Evolutionary conservation across 2,329 filamentous ascomycete genomes (phyloP), one percentile per base, ranked within the genome.

Genomic region (Pseudogymnoascus sp.): DNA sequence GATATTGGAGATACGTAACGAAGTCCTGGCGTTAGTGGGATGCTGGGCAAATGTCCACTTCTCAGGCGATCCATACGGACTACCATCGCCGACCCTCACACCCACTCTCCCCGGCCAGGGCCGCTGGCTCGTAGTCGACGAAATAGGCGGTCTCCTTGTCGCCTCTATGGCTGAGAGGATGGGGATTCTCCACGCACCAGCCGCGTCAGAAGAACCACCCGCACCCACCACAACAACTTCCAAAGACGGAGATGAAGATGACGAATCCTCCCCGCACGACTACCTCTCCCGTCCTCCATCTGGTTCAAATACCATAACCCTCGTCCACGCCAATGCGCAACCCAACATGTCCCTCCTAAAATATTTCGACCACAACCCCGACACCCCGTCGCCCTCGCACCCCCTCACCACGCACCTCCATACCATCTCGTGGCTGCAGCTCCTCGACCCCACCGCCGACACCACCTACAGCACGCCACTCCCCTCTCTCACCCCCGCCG

Each of bases 31-130:
- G 0, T 76, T 99, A 63, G 79, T 96, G 13, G 89, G 88, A 6
- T 95, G 91, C 73, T 97, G 92, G 90, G 90, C 88, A 0, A 96
- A 99, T 74, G 87, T 96, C 1, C 91, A 96, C 74, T 91, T 87
- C 68, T 61, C 69, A 2, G 67, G 67, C 31, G 64, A 67, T 59
- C 59, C 38, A 4, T 29, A 72, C 19, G 72, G 74, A 59, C 68
- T 77, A 13, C 26, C 50, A 13, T 17, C 40, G 17, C 44, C 40
- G n/a, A 33, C 40, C n/a, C 15, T 33, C 21, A 7, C 46, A 38
- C 29, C 61, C n/a, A 31, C 56, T 13, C 19, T 42, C 13, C 62
- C 63, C 70, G 78, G 70, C 35, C 81, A 82, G 61, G 84, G 86
- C 4, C 79, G 86, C 60, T 90, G 86, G 79, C 77, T 90, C 1